Conservation (phyloP, 164 flowering plant genomes). For the Berberis thunbergii region DNA sequence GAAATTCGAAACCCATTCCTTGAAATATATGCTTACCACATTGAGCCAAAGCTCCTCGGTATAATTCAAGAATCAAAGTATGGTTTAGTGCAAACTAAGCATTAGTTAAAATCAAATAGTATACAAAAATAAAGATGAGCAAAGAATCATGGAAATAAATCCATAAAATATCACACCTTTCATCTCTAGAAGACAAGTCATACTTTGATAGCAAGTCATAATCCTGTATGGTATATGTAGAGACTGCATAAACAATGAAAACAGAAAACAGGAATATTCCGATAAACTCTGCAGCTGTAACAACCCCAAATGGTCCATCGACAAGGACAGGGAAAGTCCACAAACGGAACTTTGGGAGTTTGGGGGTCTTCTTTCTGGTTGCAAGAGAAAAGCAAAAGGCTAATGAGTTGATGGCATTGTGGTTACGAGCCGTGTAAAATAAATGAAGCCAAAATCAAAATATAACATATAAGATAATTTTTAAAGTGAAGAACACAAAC, state of each 20-base stretch:
- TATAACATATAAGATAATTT: neutral
- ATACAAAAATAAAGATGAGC: no score
- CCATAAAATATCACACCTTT: slow-evolving; percentile 20
- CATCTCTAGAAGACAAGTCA: slow-evolving; percentile 7
- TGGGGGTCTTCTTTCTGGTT: slow-evolving; percentile 34
- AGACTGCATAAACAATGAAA: slow-evolving; percentile 52
- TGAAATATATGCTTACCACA: no score
- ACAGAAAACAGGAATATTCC: slow-evolving; percentile 49
- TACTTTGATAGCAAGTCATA: slow-evolving; percentile 12
- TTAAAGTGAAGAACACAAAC: slow-evolving; percentile 18
- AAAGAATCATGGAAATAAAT: no score
- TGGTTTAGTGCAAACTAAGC: no score
- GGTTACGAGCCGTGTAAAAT: neutral
- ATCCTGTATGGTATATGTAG: slow-evolving; percentile 27
- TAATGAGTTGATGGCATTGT: neutral
- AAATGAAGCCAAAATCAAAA: neutral
- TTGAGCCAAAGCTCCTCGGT: no score
- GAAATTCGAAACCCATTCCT: no score
- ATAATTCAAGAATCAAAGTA: no score
- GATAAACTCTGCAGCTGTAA: slow-evolving; percentile 75
- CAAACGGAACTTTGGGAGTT: slow-evolving; percentile 45
- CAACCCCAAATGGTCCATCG: slow-evolving; percentile 89
- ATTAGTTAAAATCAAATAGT: no score
- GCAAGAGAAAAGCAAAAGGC: neutral
- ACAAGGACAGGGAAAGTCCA: slow-evolving; percentile 89